Evolutionary conservation across 1,284 basidiomycete species (phyloP), one percentile per base, ranked within the genome.

Genomic region (Ustilago xerochloae): DNA sequence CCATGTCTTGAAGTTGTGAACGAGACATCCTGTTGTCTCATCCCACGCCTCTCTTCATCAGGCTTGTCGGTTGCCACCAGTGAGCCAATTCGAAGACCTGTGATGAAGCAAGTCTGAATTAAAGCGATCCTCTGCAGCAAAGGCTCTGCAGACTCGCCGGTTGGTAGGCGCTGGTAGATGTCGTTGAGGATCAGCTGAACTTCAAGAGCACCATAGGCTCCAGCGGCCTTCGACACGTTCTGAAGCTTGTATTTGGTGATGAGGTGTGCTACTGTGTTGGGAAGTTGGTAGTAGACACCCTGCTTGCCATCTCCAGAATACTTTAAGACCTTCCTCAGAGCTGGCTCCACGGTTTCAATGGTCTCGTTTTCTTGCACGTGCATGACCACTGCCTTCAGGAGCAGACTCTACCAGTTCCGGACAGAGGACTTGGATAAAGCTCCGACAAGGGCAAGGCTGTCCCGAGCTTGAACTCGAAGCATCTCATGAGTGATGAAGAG

Each of bases 101-200:
- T 56, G 6, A 47, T 29, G 45, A 56, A 48, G 45, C 54, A 56
- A 24, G 35, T 47, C 35, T 56, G 54, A n/a, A 56, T 26, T 6
- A 56, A 33, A 6, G 45, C 33, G 18, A 56, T 56, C 41, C 13
- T 36, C 22, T 56, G 54, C 18, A 56, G 45, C 26, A 56, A 16
- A 13, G 30, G n/a, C 22, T 56, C 33, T 13, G 13, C 26, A 5
- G 39, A 12, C 3, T 9, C 16, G 16, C 53, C 53, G 4, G n/a
- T 18, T 18, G 41, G 30, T 9, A 55, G 53, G 9, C 29, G 39
- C 45, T 56, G 15, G 22, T 47, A 36, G 30, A 56, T 56, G 43
- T 46, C 33, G 20, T 39, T 47, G 43, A 56, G 54, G 35, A 47
- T 56, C 15, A 56, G 54, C 22, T 38, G 32, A 8, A 56, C 45